phyloP scores from a whole-genome alignment of 2,329 filamentous ascomycete species.

The Colletotrichum euphorbiae region DNA sequence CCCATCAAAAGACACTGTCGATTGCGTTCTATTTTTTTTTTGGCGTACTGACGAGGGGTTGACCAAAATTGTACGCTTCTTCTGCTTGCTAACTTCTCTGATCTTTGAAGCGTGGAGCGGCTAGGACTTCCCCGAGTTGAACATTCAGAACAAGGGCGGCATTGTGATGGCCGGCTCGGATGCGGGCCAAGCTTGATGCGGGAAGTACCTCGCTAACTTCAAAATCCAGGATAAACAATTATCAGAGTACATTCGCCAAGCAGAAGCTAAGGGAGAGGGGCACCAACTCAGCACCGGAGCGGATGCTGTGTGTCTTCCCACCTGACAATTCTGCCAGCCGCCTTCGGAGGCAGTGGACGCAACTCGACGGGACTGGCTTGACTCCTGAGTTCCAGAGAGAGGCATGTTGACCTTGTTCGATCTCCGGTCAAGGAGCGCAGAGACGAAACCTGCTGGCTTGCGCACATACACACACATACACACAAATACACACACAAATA shows the following conservation, averaged over 20 bases:
- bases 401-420: too few species aligned
- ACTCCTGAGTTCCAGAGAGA: not conserved
- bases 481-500: too few species aligned
- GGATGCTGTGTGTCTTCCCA: constrained; percentile 7
- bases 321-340: constrained; percentile 13
- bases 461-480: constrained; percentile 1
- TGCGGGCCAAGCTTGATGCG: not conserved
- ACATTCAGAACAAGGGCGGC: not conserved
- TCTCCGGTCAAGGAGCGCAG: constrained; percentile 1
- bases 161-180: not conserved
- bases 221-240: constrained; percentile 17
- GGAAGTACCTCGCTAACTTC: constrained; percentile 21
- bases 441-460: constrained; percentile 9
- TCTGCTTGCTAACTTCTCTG: too few species aligned
- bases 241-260: constrained; percentile 21
- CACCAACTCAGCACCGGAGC: constrained; percentile 12
- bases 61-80: not conserved
- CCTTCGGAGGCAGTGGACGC: constrained; percentile 1
- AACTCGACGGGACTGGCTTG: constrained; percentile 12
- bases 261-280: constrained; percentile 28
- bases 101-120: not conserved
- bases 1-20: not conserved
- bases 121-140: not conserved
- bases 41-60: not conserved
- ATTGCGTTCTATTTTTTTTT: not conserved